Evolutionary conservation across 164 flowering plant genomes (phyloP).

Genomic region (Protea cynaroides): DNA sequence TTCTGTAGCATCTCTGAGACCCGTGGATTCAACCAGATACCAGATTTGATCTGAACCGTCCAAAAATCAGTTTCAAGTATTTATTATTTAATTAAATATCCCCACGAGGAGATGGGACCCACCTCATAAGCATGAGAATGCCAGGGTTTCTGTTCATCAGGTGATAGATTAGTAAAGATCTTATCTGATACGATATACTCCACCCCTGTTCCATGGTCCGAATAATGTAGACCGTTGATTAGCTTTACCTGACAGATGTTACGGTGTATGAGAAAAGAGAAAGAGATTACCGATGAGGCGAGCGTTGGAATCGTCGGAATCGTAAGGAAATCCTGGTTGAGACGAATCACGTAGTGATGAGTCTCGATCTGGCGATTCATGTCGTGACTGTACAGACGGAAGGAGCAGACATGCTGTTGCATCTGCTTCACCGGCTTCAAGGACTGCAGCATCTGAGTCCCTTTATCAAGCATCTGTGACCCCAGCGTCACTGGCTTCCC

Average conservation of each 20-base stretch:
- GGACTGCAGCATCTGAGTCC: conserved; percentile 70
- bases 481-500: conserved; percentile 44
- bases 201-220: conserved; percentile 38
- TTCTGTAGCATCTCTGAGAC: conserved; percentile 45
- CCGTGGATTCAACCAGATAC: conserved; percentile 53
- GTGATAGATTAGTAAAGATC: conserved; percentile 51
- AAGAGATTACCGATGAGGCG: conserved; percentile 63
- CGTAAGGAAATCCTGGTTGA: conserved; percentile 85
- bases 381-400: conserved; percentile 74
- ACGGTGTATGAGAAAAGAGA: not conserved
- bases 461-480: conserved; percentile 50
- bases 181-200: conserved; percentile 72
- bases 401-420: conserved; percentile 69
- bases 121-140: conserved; percentile 92
- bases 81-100: not conserved
- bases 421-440: conserved; percentile 65
- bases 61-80: not conserved
- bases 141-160: conserved; percentile 85
- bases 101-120: not conserved
- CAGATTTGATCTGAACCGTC: conserved; percentile 46
- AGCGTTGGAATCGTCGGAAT: conserved; percentile 46
- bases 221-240: not conserved
- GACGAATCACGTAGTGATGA: conserved; percentile 58
- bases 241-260: no score
- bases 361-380: conserved; percentile 82